Evolutionary conservation across 768 basidiomycete species (phyloP), one percentile per base, ranked within the genome.

Genomic region (Suillus subaureus): DNA sequence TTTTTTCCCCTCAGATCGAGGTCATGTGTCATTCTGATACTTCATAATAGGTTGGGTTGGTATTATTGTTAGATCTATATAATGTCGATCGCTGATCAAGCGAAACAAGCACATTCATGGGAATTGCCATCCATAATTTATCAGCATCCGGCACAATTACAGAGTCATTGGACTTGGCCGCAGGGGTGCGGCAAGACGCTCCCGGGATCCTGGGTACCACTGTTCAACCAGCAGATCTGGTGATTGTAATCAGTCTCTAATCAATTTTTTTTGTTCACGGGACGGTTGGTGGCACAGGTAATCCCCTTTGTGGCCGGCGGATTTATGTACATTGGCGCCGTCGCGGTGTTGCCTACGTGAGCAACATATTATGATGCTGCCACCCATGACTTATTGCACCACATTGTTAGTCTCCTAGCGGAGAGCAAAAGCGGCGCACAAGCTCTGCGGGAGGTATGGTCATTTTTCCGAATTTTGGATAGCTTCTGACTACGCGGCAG

Each of bases 281-380:
- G 47, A 64, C 70, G 31, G 58, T 63, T 51, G 42, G 67, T 31
- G 39, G 63, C 66, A 69, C 70, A 94, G 92, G 92, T 94, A 55
- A 93, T 94, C 68, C 92, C 93, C 18, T 93, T 93, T 73, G 93
- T 94, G 54, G 93, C 93, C 40, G 93, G 93, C 68, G 94, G 94
- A 21, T 97, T 96, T 80, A 80, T 97, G 71, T 96, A 96, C 78
- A 96, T 97, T 73, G 95, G 94, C 33, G 92, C 93, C 37, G 95
- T 96, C 64, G 93, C 94, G 57, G 94, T 96, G 66, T 80, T 96
- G 66, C 94, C 94, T 70, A 93, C 91, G 92, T 94, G 84, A 73
- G 91, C 84, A 23, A 33, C 35, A 40, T 67, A 52, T 67, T 62
- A 3, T 21, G 49, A 18, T 62, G 12, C 58, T 39, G 63, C 51